Evolutionary conservation across 2,329 filamentous ascomycete species (phyloP).

Genomic region (Ophiobolus disseminans): DNA sequence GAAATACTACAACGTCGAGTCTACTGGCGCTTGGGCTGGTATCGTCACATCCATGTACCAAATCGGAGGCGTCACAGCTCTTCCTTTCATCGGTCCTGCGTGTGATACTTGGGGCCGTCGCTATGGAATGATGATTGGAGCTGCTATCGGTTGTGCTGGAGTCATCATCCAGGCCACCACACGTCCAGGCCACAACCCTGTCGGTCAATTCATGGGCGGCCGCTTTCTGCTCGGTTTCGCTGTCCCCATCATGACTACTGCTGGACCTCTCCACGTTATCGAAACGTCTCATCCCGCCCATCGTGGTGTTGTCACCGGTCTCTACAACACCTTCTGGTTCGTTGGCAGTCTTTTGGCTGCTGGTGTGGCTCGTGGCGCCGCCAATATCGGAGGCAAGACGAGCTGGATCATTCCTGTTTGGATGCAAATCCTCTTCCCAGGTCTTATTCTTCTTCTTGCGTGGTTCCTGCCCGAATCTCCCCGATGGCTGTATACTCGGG

Average conservation of each 20-base stretch:
- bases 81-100: conserved; percentile 56
- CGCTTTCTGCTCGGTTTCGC: conserved; percentile 67
- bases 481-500: conserved; percentile 63
- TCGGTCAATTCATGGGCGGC: conserved; percentile 62
- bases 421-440: conserved; percentile 36
- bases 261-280: conserved; percentile 65
- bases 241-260: conserved; percentile 62
- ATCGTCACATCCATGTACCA: conserved; percentile 58
- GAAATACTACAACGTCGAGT: conserved; percentile 51
- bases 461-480: conserved; percentile 66
- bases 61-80: conserved; percentile 54
- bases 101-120: conserved; percentile 53
- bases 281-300: conserved; percentile 67
- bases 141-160: conserved; percentile 57
- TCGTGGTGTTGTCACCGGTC: conserved; percentile 56
- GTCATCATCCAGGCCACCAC: conserved; percentile 58
- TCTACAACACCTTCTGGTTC: conserved; percentile 56
- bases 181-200: conserved; percentile 46
- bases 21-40: conserved; percentile 54
- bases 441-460: conserved; percentile 54
- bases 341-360: conserved; percentile 45
- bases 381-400: conserved; percentile 22
- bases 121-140: conserved; percentile 61
- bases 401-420: conserved; percentile 35
- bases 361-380: conserved; percentile 32